Evolutionary conservation across 139 green algal genomes (phyloP).

Genomic region (Tetradesmus obliquus): DNA sequence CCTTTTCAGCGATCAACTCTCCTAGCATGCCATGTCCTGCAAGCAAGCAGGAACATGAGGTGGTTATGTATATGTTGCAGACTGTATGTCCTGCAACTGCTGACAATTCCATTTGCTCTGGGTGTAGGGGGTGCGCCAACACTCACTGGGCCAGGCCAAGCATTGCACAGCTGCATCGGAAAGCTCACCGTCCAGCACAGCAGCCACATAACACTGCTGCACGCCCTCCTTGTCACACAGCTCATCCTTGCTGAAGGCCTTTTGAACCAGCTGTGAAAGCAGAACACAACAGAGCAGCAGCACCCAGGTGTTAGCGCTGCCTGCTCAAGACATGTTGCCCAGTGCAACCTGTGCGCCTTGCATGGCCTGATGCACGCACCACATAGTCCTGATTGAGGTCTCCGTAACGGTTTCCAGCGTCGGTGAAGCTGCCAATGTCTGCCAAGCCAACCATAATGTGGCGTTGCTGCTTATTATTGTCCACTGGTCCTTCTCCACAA

Average conservation of each 20-base stretch:
- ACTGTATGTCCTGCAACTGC: background rate
- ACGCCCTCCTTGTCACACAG: background rate
- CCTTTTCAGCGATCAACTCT: conserved; percentile 46
- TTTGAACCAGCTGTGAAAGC: background rate
- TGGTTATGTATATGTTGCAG: background rate
- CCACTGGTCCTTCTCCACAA: background rate
- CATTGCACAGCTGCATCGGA: too few relatives aligned
- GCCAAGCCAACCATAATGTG: background rate
- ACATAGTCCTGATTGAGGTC: conserved; percentile 67
- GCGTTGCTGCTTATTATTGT: background rate
- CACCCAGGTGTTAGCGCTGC: background rate
- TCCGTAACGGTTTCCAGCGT: conserved; percentile 57
- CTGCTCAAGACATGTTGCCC: background rate
- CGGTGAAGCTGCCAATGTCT: conserved; percentile 18
- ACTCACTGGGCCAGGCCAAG: background rate
- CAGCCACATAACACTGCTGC: conserved; percentile 37
- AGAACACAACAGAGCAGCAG: background rate
- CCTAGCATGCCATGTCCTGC: conserved; percentile 69
- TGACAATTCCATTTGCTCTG: background rate
- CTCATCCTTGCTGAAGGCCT: conserved; percentile 30
- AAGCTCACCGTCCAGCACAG: conserved; percentile 36
- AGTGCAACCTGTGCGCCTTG: background rate
- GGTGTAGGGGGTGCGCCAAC: too few relatives aligned
- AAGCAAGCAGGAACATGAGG: background rate
- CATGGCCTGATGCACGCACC: conserved; percentile 23